A percentile compares a stretch with the other conserved stretches of the same genome.
Conservation (phyloP, 1,284 basidiomycete genomes). For the Pseudozyma hubeiensis region DNA sequence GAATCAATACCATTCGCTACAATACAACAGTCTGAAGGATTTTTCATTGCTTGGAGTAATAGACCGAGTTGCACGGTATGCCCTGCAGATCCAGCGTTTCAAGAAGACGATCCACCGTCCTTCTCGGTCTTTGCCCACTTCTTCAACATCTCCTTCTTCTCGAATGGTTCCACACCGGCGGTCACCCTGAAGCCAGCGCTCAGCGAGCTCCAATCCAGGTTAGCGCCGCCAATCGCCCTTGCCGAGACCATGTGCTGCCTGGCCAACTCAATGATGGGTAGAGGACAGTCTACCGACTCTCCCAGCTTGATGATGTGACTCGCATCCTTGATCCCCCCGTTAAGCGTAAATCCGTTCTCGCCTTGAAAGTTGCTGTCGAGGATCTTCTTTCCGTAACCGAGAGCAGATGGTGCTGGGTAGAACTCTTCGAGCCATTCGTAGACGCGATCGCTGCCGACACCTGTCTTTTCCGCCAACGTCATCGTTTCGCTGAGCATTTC, state of each 20-base stretch:
- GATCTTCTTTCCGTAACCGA: slow-evolving; percentile 71
- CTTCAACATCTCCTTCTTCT: slow-evolving; percentile 48
- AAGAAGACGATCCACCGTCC: not conserved
- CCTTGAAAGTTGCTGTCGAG: slow-evolving; percentile 80
- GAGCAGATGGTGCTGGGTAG: slow-evolving; percentile 56
- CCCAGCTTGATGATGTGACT: slow-evolving; percentile 71
- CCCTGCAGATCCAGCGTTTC: too few relatives aligned
- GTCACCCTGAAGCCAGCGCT: slow-evolving; percentile 78
- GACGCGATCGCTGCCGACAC: slow-evolving; percentile 77
- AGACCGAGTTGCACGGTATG: too few relatives aligned
- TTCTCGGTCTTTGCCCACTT: slow-evolving; percentile 38
- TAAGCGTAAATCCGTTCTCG: slow-evolving; percentile 82
- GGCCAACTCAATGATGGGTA: slow-evolving; percentile 73
- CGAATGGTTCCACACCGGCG: slow-evolving; percentile 77
- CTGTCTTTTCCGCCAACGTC: slow-evolving; percentile 85
- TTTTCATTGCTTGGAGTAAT: too few relatives aligned
- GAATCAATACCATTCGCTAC: not conserved
- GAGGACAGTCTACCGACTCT: slow-evolving; percentile 78
- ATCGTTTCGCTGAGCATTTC: slow-evolving; percentile 84
- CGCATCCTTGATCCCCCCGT: slow-evolving; percentile 85
- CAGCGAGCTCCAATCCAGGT: slow-evolving; percentile 79
- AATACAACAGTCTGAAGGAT: not conserved
- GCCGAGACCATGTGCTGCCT: slow-evolving; percentile 49
- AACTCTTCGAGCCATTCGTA: slow-evolving; percentile 58
- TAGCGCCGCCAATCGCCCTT: slow-evolving; percentile 75